Percentiles rank a stretch among this genome's conserved stretches.
These are phyloP conservation scores for Chaetomium sp. DNA, from an alignment of 2,329 filamentous ascomycete genomes.

Conservation along the genomic window DNA sequence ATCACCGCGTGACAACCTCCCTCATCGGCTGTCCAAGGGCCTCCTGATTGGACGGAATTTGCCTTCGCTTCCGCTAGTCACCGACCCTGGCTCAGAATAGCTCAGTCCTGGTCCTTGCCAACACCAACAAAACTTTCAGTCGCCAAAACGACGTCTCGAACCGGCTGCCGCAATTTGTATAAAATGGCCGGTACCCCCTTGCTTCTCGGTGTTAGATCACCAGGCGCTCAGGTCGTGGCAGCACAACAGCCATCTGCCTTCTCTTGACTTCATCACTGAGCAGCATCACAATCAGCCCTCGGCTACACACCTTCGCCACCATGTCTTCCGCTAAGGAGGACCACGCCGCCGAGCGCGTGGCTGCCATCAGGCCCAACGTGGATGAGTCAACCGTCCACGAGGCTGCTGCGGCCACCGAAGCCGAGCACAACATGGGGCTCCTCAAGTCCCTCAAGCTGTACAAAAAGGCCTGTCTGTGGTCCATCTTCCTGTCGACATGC, in stretches of 20 bases:
- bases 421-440: slow-evolving; percentile 48
- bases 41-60: slow-evolving; percentile 7
- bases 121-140: too few relatives aligned
- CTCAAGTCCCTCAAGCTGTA: slow-evolving; percentile 46
- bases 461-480: slow-evolving; percentile 52
- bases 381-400: slow-evolving; percentile 37
- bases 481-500: slow-evolving; percentile 48
- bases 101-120: not conserved
- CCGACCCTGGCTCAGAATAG: slow-evolving; percentile 2
- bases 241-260: too few relatives aligned
- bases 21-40: not conserved
- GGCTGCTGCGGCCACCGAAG: slow-evolving; percentile 45
- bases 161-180: not conserved
- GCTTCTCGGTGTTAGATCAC: not conserved
- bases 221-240: slow-evolving; percentile 7
- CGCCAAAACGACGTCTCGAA: not conserved
- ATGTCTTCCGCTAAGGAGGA: slow-evolving; percentile 13
- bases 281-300: too few relatives aligned
- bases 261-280: too few relatives aligned
- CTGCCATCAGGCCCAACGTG: slow-evolving; percentile 1
- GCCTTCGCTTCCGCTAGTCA: not conserved
- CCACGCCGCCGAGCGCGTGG: slow-evolving; percentile 5
- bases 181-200: not conserved
- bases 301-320: slow-evolving; percentile 1
- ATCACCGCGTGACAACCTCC: too few relatives aligned